A percentile compares a stretch with the other conserved stretches of the same genome.
Conservation (phyloP, 2,329 filamentous ascomycete species). For the Cyphellophora europaea region DNA sequence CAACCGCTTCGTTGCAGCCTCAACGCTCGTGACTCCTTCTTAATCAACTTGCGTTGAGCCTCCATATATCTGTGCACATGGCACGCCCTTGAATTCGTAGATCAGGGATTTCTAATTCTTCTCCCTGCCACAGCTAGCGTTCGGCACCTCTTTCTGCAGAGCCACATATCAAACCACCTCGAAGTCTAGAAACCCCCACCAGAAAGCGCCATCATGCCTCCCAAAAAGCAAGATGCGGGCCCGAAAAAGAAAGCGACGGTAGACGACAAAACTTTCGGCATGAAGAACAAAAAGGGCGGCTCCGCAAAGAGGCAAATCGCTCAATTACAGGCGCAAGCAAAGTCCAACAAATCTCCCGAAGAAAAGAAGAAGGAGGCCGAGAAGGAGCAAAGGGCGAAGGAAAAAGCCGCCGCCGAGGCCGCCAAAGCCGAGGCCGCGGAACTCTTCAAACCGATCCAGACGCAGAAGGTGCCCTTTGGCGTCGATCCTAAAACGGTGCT, state of each 20-base stretch:
- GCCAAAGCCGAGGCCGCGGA: constrained; percentile 72
- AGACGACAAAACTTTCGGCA: constrained; percentile 96
- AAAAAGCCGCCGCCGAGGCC: constrained; percentile 83
- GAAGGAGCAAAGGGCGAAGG: constrained; percentile 60
- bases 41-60: no score
- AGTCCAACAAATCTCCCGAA: constrained; percentile 69
- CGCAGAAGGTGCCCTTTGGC: constrained; percentile 96
- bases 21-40: no score
- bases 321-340: constrained; percentile 65
- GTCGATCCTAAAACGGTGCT: constrained; percentile 97
- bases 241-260: constrained; percentile 45
- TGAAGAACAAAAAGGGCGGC: constrained; percentile 99
- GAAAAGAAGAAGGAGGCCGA: constrained; percentile 69
- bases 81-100: no score
- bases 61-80: no score
- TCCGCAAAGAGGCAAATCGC: constrained; percentile 85
- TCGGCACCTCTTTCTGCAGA: no score
- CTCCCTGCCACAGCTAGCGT: no score
- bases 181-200: no score
- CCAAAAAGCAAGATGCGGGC: constrained; percentile 33
- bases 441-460: constrained; percentile 82
- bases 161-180: no score
- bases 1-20: no score
- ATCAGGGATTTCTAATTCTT: no score
- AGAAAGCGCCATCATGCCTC: constrained; percentile 29